Percentiles rank a stretch among this genome's conserved stretches.
Evolutionary conservation across 495 filamentous ascomycete genomes (phyloP).

Genomic region (Hypoxylon fragiforme): DNA sequence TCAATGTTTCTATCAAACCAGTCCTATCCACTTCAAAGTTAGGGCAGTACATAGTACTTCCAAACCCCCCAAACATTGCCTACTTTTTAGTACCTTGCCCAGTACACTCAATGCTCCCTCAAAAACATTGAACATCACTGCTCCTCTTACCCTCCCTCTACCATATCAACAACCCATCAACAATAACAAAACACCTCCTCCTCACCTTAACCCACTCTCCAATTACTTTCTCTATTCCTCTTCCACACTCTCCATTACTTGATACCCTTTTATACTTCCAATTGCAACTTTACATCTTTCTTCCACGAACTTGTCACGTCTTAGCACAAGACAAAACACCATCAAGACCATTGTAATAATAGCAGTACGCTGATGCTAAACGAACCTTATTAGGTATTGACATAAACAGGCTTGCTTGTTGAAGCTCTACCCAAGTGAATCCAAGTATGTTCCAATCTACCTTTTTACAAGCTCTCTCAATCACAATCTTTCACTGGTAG

Average conservation of each 20-base stretch:
- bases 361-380: slow-evolving; percentile 24
- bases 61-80: slow-evolving; percentile 35
- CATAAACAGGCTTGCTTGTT: too few relatives aligned
- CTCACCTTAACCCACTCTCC: slow-evolving; percentile 11
- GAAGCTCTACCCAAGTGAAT: slow-evolving; percentile 19
- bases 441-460: slow-evolving; percentile 26
- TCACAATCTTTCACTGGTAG: too few relatives aligned
- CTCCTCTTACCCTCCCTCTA: slow-evolving; percentile 18
- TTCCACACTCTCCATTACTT: slow-evolving; percentile 34
- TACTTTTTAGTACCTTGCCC: too few relatives aligned
- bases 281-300: slow-evolving; percentile 18
- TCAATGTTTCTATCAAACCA: background rate
- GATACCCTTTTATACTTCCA: slow-evolving; percentile 21
- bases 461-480: too few relatives aligned
- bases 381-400: slow-evolving; percentile 9
- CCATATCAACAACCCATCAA: background rate
- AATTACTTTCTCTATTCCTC: slow-evolving; percentile 34
- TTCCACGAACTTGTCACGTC: slow-evolving; percentile 22
- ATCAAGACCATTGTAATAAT: too few relatives aligned
- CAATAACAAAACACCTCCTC: background rate
- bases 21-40: slow-evolving; percentile 18
- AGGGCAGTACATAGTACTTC: too few relatives aligned
- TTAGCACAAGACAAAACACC: slow-evolving; percentile 2
- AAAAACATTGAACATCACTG: slow-evolving; percentile 17
- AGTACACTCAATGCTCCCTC: slow-evolving; percentile 22